These are phyloP conservation scores for Zygosaccharomyces bisporus DNA, from an alignment of 805 yeast genomes.

Conservation along the genomic window DNA sequence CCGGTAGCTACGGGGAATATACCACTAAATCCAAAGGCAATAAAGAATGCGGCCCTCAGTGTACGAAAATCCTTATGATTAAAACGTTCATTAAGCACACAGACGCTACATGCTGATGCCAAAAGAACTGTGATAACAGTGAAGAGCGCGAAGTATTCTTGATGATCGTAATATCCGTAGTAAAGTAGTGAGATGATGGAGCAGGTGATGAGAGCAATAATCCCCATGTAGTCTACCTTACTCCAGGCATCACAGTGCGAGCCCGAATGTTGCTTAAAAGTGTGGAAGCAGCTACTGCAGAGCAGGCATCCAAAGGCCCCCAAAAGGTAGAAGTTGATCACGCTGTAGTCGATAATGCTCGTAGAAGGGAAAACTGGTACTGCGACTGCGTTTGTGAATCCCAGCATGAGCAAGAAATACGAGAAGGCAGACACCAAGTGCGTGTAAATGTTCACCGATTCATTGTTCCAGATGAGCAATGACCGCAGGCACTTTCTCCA, in stretches of 20 bases:
- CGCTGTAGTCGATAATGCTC: conserved; percentile 43
- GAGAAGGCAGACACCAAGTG: conserved; percentile 49
- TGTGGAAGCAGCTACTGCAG: conserved; percentile 64
- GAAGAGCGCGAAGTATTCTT: conserved; percentile 29
- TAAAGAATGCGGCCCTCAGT: conserved; percentile 71
- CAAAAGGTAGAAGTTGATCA: conserved; percentile 50
- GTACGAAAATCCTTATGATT: conserved; percentile 66
- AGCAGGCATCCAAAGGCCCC: conserved; percentile 60
- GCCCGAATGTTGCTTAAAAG: conserved; percentile 62
- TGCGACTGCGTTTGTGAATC: conserved; percentile 29
- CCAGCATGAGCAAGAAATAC: conserved; percentile 28
- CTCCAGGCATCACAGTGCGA: conserved; percentile 54
- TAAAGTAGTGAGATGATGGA: conserved; percentile 52
- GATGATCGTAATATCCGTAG: conserved; percentile 42
- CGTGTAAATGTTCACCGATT: conserved; percentile 65
- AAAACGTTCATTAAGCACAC: conserved; percentile 65
- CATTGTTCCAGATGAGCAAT: conserved; percentile 59
- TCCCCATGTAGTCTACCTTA: conserved; percentile 73
- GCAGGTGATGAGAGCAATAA: conserved; percentile 61
- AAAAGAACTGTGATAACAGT: conserved; percentile 45
- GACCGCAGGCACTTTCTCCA: conserved; percentile 45
- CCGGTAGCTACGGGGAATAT: conserved; percentile 65
- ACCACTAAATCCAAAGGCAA: conserved; percentile 73
- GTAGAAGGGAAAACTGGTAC: conserved; percentile 38
- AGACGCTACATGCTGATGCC: conserved; percentile 57